These are phyloP conservation scores for Coemansia sp. DNA, from an alignment of 192 early-diverging fungal species.

Conservation along the genomic window DNA sequence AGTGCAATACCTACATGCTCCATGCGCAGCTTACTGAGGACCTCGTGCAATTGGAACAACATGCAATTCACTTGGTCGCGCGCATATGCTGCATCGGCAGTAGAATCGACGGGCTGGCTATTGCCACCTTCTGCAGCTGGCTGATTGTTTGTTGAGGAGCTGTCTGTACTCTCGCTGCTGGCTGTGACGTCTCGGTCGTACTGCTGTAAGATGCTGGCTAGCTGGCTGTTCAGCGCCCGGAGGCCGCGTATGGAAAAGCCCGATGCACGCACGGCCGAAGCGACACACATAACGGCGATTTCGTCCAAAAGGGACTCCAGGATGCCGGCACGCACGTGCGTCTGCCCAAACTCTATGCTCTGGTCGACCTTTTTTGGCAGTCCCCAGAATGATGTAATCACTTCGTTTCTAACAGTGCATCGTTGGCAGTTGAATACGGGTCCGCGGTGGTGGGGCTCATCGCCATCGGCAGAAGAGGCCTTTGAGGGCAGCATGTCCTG, in stretches of 20 bases:
- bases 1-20: slow-evolving; percentile 45
- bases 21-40: slow-evolving; percentile 49
- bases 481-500: slow-evolving; percentile 49
- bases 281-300: slow-evolving; percentile 36
- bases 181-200: slow-evolving; percentile 1
- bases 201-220: slow-evolving; percentile 29
- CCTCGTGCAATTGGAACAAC: slow-evolving; percentile 49
- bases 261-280: slow-evolving; percentile 15
- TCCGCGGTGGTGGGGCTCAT: slow-evolving; percentile 37
- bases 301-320: slow-evolving; percentile 50
- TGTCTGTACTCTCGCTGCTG: background rate
- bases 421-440: slow-evolving; percentile 42
- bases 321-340: slow-evolving; percentile 45
- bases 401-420: slow-evolving; percentile 51
- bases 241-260: slow-evolving; percentile 30
- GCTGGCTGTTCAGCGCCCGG: slow-evolving; percentile 30
- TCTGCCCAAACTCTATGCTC: slow-evolving; percentile 39
- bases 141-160: background rate
- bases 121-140: background rate
- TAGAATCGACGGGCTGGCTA: background rate
- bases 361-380: slow-evolving; percentile 52
- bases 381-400: slow-evolving; percentile 56
- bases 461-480: slow-evolving; percentile 18
- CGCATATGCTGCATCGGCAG: slow-evolving; percentile 3
- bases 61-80: slow-evolving; percentile 29